phyloP scores from a whole-genome alignment of 441 rosid genomes.

The Populus hybrid region DNA sequence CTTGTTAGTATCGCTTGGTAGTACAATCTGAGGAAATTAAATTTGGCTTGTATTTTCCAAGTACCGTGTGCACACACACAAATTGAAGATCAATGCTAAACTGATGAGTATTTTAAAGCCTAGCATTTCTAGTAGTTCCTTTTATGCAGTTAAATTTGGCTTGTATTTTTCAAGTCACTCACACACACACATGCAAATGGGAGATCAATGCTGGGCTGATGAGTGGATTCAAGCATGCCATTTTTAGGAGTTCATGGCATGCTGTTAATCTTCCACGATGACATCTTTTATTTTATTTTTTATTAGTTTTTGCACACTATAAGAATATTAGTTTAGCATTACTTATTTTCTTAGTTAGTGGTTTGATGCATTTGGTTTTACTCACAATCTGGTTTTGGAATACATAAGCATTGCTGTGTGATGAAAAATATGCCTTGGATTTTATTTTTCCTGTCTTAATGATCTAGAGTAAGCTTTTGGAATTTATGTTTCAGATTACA shows the following conservation, averaged over 20 bases:
- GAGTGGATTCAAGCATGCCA: not conserved
- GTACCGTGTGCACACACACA: too few relatives aligned
- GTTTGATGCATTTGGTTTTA: not conserved
- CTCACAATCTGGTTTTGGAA: not conserved
- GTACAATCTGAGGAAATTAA: not conserved
- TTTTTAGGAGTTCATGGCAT: not conserved
- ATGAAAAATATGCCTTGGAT: not conserved
- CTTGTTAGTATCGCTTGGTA: not conserved
- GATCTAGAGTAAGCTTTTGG: not conserved
- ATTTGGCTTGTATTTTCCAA: too few relatives aligned
- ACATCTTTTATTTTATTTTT: too few relatives aligned
- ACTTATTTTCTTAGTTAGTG: not conserved
- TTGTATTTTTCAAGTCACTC: not conserved
- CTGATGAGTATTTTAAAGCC: too few relatives aligned
- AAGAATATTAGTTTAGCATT: too few relatives aligned
- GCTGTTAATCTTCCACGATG: not conserved
- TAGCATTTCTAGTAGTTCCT: too few relatives aligned
- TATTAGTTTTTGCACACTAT: too few relatives aligned
- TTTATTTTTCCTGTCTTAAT: not conserved
- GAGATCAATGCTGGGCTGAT: not conserved
- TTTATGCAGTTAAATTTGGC: not conserved
- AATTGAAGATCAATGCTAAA: too few relatives aligned
- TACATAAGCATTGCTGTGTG: not conserved
- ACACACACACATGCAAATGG: not conserved
- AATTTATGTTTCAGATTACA: conserved; percentile 44